Evolutionary conservation across 2,329 filamentous ascomycete species (phyloP), one percentile per base, ranked within the genome.

Genomic region (Myriangium duriaei): DNA sequence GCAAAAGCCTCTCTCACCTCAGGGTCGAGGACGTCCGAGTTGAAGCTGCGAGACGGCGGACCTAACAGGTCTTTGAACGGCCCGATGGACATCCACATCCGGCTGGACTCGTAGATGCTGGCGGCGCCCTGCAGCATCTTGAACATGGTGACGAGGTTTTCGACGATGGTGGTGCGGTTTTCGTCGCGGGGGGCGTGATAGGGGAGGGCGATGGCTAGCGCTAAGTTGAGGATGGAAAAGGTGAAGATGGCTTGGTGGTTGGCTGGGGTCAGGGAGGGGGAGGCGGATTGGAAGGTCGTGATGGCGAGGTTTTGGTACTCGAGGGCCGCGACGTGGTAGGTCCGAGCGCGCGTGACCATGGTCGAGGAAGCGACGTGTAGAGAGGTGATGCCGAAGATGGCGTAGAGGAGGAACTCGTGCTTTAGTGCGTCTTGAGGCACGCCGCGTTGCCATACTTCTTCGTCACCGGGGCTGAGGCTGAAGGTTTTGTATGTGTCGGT

Each of bases 361-460:
- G 11, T 14, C 12, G 30, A 3, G 18, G 16, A 17, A 9, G 29
- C 32, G 36, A 39, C 11, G 19, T 39, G 28, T 10, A 39, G 30
- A 9, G 36, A 28, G 36, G 36, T 30, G 13, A 39, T 31, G 18
- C 16, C 30, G 14, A 39, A 15, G n/a, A 33, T 11, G 30, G 28
- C 36, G 36, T 39, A 10, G 18, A 39, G 29, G 5, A 39, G 36
- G 19, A 39, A 39, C 2, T 29, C n/a, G 30, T 39, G 32, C 5
- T 30, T 29, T 2, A 39, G 36, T 7, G 28, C 36, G 28, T 21
- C 16, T 6, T 30, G 36, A 1, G 36, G 36, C 16, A 39, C 19
- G 17, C 16, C 26, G 18, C 30, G 13, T 3, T 17, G 19, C 36
- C 30, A 19, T 19, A 19, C 32, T 16, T 29, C 28, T 11, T 32